These are phyloP conservation scores for Elongisporangium undulatum DNA, from an alignment of 352 stramenopile species.

Conservation along the genomic window DNA sequence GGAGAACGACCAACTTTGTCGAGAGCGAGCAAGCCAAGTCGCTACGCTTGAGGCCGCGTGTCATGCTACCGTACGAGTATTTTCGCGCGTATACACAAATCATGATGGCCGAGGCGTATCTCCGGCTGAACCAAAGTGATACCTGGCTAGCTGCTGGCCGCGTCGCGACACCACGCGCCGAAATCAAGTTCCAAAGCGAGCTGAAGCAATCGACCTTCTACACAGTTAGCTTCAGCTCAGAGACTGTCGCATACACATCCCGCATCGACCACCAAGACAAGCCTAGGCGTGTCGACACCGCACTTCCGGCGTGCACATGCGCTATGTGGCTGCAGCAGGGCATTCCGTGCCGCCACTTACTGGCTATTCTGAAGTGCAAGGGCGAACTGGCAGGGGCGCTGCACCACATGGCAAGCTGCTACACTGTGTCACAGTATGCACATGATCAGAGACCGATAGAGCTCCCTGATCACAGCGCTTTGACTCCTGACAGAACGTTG, in stretches of 20 bases:
- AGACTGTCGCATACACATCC: neutral
- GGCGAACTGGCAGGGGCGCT: too few relatives aligned
- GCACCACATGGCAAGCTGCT: neutral
- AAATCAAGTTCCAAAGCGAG: too few relatives aligned
- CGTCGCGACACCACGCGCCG: too few relatives aligned
- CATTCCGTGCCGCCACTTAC: neutral
- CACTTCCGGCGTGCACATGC: neutral
- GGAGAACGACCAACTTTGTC: constrained; percentile 11
- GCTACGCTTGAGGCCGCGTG: neutral
- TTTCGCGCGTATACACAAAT: neutral
- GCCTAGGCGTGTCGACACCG: too few relatives aligned
- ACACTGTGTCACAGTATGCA: neutral
- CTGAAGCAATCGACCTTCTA: too few relatives aligned
- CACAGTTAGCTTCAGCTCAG: too few relatives aligned
- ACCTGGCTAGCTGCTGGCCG: neutral
- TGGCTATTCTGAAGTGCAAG: neutral
- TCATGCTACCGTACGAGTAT: neutral
- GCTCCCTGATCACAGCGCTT: too few relatives aligned
- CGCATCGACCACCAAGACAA: neutral
- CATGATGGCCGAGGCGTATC: neutral
- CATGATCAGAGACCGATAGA: too few relatives aligned
- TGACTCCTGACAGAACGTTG: too few relatives aligned
- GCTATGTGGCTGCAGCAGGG: constrained; percentile 1
- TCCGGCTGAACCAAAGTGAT: neutral
- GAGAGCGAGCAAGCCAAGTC: neutral